Evolutionary conservation across 1,284 basidiomycete genomes (phyloP), one percentile per base, ranked within the genome.

Genomic region (Cryptococcus sp.): DNA sequence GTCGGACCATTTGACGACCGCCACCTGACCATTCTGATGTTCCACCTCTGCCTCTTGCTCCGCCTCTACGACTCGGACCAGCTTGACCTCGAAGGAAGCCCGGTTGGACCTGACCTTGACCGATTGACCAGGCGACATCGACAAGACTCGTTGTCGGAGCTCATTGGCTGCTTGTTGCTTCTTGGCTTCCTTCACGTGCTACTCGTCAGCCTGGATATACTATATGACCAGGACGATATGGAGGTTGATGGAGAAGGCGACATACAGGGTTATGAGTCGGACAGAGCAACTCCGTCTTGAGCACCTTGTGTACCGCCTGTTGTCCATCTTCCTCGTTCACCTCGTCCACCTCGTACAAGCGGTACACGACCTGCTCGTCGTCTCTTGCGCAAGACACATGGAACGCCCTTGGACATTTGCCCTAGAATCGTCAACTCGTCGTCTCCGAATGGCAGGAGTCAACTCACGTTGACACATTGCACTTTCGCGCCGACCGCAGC

Each of bases 321-420:
- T 85, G 78, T 25, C 69, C 65, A 16, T 51, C 48, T 31, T 33
- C 43, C 14, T 51, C 42, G n/a, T 54, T 52, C 31, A 51, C 86
- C 67, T 87, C 85, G 0, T 87, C 80, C 53, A 87, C 82, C 33
- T 60, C 52, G 41, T 52, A 59, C 0, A 63, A 51, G 22, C 52
- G 53, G 46, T 60, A 57, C 16, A 47, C 31, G 22, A 66, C 52
- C 26, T 54, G 41, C 7, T 60, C 57, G 43, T 61, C 54, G 24
- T 51, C 50, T 14, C 52, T 75, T 0, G 94, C 94, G 69, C 94
- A 98, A 2, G 84, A 86, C 24, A 95, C 84, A 66, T 98, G 94
- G 72, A 88, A 95, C 0, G 94, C 89, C 60, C 87, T 88, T 1
- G 87, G 79, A 65, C 94, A 95, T 73, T 89, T 92, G 51, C 89